Percentiles rank a stretch among this genome's conserved stretches.
These are phyloP conservation scores for Miscanthus lutarioriparius DNA, from an alignment of 176 grass and related monocot genomes.

Conservation along the genomic window DNA sequence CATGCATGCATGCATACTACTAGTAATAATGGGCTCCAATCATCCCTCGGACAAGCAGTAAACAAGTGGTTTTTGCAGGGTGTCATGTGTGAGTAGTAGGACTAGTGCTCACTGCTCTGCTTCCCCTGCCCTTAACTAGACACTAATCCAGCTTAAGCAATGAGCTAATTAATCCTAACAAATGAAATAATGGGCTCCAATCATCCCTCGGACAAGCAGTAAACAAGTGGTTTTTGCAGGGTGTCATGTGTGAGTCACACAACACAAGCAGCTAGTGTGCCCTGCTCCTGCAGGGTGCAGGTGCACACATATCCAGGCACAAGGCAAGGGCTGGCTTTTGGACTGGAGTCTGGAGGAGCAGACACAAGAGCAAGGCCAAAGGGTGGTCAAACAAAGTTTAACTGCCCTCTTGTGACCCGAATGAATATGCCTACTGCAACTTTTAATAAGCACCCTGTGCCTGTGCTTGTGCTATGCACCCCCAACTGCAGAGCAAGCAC, in stretches of 20 bases:
- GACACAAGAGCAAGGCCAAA: slow-evolving; percentile 35
- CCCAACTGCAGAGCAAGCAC: not conserved
- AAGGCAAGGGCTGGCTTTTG: slow-evolving; percentile 11
- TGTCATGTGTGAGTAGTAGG: too few relatives aligned
- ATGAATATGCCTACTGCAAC: slow-evolving; percentile 33
- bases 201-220: not conserved
- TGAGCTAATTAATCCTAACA: not conserved
- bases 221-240: slow-evolving; percentile 9
- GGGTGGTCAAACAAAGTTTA: slow-evolving; percentile 45
- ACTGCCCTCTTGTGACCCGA: slow-evolving; percentile 19
- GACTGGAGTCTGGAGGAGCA: slow-evolving; percentile 16
- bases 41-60: too few relatives aligned
- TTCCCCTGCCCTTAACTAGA: not conserved
- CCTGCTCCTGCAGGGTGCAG: slow-evolving; percentile 13
- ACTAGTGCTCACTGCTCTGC: not conserved
- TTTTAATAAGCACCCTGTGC: slow-evolving; percentile 14
- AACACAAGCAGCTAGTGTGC: too few relatives aligned
- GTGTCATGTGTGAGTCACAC: not conserved
- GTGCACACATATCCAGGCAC: slow-evolving; percentile 34
- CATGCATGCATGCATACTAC: too few relatives aligned
- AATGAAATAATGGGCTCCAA: not conserved
- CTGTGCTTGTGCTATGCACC: not conserved
- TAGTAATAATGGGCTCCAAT: too few relatives aligned
- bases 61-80: too few relatives aligned
- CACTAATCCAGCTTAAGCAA: not conserved